These are phyloP conservation scores for Pyricularia sp. DNA, from an alignment of 2,329 filamentous ascomycete species.

Conservation along the genomic window DNA sequence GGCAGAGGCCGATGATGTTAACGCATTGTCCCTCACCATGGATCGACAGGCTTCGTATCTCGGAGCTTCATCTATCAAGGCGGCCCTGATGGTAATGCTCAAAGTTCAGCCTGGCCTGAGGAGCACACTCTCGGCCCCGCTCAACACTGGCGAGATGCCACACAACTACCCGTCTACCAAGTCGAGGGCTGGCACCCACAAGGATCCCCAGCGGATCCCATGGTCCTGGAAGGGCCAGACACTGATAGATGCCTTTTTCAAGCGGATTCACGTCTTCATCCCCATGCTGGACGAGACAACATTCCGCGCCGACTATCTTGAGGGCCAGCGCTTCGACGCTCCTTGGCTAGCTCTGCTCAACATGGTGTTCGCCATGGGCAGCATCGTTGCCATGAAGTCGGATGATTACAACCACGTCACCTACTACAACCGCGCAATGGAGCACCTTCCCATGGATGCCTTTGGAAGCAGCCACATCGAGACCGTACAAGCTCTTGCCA, in stretches of 20 bases:
- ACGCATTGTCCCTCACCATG: constrained; percentile 52
- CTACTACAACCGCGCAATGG: constrained; percentile 61
- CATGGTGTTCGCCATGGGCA: constrained; percentile 69
- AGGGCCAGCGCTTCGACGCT: constrained; percentile 53
- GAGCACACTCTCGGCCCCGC: constrained; percentile 33
- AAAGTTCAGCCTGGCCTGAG: constrained; percentile 41
- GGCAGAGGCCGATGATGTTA: constrained; percentile 62
- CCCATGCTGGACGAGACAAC: constrained; percentile 65
- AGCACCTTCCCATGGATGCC: constrained; percentile 56
- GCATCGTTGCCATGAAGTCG: constrained; percentile 55
- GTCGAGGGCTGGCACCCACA: constrained; percentile 31
- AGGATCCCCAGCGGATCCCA: constrained; percentile 39
- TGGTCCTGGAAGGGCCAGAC: constrained; percentile 58
- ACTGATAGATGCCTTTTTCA: constrained; percentile 68
- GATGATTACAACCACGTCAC: constrained; percentile 59
- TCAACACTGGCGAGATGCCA: constrained; percentile 35
- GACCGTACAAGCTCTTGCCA: constrained; percentile 59
- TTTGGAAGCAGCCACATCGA: constrained; percentile 65
- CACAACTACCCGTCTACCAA: constrained; percentile 34
- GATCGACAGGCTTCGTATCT: constrained; percentile 58
- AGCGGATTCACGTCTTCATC: constrained; percentile 60
- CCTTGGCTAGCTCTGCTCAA: constrained; percentile 67
- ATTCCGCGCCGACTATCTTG: constrained; percentile 57
- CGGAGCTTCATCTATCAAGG: constrained; percentile 66
- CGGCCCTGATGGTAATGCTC: constrained; percentile 62